phyloP scores from a whole-genome alignment of 192 early-diverging fungal species.

The Dimargaris verticillata region DNA sequence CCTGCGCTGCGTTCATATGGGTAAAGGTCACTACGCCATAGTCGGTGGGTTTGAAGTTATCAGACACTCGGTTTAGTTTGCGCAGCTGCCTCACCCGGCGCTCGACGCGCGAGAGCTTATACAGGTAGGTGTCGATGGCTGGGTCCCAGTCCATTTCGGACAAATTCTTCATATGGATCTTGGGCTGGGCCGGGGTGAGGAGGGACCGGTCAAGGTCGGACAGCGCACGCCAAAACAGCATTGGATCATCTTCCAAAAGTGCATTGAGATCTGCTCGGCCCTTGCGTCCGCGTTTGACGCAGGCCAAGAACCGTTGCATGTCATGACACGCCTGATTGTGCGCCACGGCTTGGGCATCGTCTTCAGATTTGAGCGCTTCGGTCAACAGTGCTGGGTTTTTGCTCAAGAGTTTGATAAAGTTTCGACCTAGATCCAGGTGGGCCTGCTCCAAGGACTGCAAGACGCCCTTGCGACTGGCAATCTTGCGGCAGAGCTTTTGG shows the following conservation, averaged over 20 bases:
- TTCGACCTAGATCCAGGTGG: conserved; percentile 26
- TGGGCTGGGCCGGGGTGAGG: neutral
- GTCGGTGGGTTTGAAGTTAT: conserved; percentile 30
- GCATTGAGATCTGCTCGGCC: neutral
- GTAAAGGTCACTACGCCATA: conserved; percentile 41
- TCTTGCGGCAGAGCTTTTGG: conserved; percentile 24
- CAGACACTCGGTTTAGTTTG: neutral
- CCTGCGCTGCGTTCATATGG: conserved; percentile 33
- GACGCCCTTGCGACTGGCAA: conserved; percentile 22
- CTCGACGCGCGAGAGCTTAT: neutral
- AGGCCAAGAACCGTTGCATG: neutral
- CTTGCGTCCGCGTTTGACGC: neutral
- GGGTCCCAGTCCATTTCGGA: conserved; percentile 6
- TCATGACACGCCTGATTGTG: conserved; percentile 5
- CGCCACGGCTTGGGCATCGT: neutral
- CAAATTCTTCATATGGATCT: neutral
- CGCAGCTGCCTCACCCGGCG: conserved; percentile 5
- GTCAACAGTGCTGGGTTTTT: neutral
- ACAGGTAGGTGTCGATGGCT: conserved; percentile 4
- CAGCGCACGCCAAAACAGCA: conserved; percentile 3
- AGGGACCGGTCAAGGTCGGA: neutral
- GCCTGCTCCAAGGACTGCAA: conserved; percentile 29
- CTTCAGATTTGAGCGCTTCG: neutral
- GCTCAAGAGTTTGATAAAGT: neutral
- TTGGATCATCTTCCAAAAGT: neutral